Evolutionary conservation across 2,329 filamentous ascomycete genomes (phyloP).

Genomic region (Epichloe scottii): DNA sequence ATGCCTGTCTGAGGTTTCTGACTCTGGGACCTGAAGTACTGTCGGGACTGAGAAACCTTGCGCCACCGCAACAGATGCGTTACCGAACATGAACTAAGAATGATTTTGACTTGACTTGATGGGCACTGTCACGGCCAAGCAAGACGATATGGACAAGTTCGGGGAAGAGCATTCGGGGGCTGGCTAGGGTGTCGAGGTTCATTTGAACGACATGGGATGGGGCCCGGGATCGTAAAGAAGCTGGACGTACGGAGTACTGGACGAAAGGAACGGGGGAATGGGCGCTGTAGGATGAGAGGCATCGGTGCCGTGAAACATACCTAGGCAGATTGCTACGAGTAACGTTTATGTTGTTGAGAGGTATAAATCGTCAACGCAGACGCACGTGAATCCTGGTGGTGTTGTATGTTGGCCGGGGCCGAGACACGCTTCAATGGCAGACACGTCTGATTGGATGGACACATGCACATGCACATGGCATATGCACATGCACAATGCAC

Average conservation of each 20-base stretch:
- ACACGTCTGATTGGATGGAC: neutral
- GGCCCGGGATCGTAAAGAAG: neutral
- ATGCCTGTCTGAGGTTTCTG: neutral
- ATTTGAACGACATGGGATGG: neutral
- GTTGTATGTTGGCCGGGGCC: neutral
- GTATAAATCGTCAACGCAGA: neutral
- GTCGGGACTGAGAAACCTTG: neutral
- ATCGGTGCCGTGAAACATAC: conserved; percentile 4
- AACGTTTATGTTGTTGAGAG: conserved; percentile 3
- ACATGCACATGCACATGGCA: neutral
- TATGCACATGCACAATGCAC: no score
- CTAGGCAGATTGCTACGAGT: conserved; percentile 11
- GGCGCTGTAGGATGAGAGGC: neutral
- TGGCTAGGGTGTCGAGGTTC: neutral
- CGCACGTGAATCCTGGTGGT: neutral
- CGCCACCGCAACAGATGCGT: neutral
- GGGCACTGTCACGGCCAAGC: neutral
- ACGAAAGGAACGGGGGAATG: neutral
- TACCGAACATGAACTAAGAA: neutral
- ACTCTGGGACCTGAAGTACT: neutral
- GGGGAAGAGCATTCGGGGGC: neutral
- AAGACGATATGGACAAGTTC: no score
- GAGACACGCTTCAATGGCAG: neutral
- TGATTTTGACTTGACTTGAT: neutral
- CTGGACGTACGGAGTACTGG: neutral